phyloP scores from a whole-genome alignment of 2,329 filamentous ascomycete species.

The Verticillium isaacii region DNA sequence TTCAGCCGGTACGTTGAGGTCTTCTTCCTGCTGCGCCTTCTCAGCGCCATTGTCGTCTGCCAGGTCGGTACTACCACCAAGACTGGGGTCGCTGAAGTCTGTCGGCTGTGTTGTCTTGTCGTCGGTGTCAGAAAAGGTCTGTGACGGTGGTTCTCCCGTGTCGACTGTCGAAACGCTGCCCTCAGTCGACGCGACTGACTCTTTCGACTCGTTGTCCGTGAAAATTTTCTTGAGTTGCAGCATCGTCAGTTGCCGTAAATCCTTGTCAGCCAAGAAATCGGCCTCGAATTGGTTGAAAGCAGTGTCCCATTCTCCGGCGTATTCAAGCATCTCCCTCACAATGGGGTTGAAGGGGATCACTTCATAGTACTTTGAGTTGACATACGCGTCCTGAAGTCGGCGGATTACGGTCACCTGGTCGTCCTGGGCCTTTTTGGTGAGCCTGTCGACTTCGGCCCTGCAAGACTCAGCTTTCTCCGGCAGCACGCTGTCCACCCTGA shows the following conservation, averaged over 20 bases:
- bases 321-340: conserved; percentile 86
- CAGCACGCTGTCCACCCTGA: conserved; percentile 85
- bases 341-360: conserved; percentile 89
- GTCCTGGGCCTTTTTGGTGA: conserved; percentile 76
- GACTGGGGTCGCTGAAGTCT: conserved; percentile 26
- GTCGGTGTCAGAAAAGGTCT: conserved; percentile 40
- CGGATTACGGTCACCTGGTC: conserved; percentile 71
- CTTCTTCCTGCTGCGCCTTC: conserved; percentile 13
- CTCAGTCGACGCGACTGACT: conserved; percentile 67
- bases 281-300: conserved; percentile 87
- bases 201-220: conserved; percentile 79
- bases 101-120: conserved; percentile 41
- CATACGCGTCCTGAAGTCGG: conserved; percentile 85
- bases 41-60: neutral
- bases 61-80: neutral
- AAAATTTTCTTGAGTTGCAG: conserved; percentile 95
- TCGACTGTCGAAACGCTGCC: conserved; percentile 54
- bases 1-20: conserved; percentile 24
- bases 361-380: conserved; percentile 93
- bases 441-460: conserved; percentile 71
- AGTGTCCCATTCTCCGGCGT: conserved; percentile 88
- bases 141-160: conserved; percentile 40
- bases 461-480: conserved; percentile 83
- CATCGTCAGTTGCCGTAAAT: conserved; percentile 86
- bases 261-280: conserved; percentile 93